Evolutionary conservation across 1,284 basidiomycete species (phyloP), one percentile per base, ranked within the genome.

Genomic region (Ganoderma leucocontextum): DNA sequence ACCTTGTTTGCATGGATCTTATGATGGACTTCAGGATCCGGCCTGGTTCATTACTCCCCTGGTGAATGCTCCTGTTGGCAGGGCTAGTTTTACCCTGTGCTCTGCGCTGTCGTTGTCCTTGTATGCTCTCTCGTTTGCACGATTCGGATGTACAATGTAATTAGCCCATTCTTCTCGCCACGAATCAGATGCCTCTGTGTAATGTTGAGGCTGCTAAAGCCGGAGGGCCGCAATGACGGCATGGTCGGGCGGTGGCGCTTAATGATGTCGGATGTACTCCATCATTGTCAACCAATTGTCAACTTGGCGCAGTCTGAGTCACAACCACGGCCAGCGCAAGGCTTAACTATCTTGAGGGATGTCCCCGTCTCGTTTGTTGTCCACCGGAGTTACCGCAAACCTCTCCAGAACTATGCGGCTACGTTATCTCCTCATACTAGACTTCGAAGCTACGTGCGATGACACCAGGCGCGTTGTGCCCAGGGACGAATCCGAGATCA

Each of bases 1-100:
- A 92, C 69, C 80, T 98, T 84, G 75, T 95, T 53, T 98, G 97
- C 81, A 81, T 97, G 72, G 83, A 96, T 74, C 83, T 99, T 65
- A 83, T 83, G 67, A 90, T 97, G 63, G 89, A 94, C 80, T 95
- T 95, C 75, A 87, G 78, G 70, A 70, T 68, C 22, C 67, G 62
- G 61, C 67, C 70, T 49, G 68, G 65, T 47, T 70, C 69, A 13
- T 60, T 67, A 41, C 36, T 72, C 17, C 57, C 66, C n/a, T 72
- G 70, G 70, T 72, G 36, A 58, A 59, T 17, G 22, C 38, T 57
- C 33, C 36, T 19, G 55, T 57, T 33, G 49, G 25, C 52, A 15
- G n/a, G 52, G 25, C 8, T 36, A 19, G 35, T 58, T 58, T 19
- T 60, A 8, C 36, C 4, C 12, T 35, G 12, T 58, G 36, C 36